Evolutionary conservation across 306 rosid genomes (phyloP), one percentile per base, ranked within the genome.

Genomic region (Vachellia collinsii): DNA sequence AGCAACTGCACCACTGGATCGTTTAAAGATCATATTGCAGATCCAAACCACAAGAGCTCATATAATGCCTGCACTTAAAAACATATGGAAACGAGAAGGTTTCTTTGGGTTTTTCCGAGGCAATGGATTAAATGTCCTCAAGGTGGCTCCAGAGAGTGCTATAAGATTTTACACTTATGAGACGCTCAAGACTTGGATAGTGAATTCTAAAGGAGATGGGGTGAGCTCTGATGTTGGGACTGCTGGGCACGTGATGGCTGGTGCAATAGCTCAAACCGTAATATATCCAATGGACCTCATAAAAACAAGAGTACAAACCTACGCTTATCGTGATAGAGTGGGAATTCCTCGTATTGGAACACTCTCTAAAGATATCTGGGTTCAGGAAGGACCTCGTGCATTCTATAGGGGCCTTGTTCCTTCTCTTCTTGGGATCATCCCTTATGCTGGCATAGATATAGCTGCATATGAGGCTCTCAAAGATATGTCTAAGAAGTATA

Each of bases 61-160:
- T 50, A 86, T 91, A 67, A 81, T 85, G 82, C 98, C 97, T 51
- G 97, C 97, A 17, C 22, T 94, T 8, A 83, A 79, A 83, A 81
- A 79, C 79, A 89, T 94, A 80, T 89, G 90, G 94, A 91, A 76
- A 83, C 91, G 87, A 48, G 97, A 88, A 7, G 90, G 97, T 75
- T 67, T 92, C 20, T 67, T 92, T 75, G 98, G 97, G 51, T 94
- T 92, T 87, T 94, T 94, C 66, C 79, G 97, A 72, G 98, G 98
- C 59, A 94, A 94, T 63, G 98, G 97, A 79, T 84, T 94, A 75
- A 94, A 94, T 81, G 97, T 94, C 66, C 78, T 94, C 64, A 94
- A 94, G 89, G 98, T 94, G 76, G 97, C 98, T 75, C 98, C 95
- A 39, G 97, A 94, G 82, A 94, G 97, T 85, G 98, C 97, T 74